Conservation (phyloP, 2,329 filamentous ascomycete species). For the Pseudogymnoascus sp. region DNA sequence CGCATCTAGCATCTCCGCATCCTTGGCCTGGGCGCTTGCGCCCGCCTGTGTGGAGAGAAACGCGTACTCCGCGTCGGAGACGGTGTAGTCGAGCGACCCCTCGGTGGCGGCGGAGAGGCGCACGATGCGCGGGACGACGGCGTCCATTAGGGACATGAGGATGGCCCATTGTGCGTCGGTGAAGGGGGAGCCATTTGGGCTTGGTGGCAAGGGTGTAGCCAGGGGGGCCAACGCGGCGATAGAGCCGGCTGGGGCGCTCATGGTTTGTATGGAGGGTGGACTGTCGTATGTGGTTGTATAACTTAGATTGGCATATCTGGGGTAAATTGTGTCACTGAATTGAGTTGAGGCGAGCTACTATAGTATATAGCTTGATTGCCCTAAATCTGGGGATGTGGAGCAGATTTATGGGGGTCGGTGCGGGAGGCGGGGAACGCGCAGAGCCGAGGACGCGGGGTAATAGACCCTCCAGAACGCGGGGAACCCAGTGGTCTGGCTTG, state of each 20-base stretch:
- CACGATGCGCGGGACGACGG: slow-evolving; percentile 49
- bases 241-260: neutral
- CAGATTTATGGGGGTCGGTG: neutral
- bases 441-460: neutral
- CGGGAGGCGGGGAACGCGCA: neutral
- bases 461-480: neutral
- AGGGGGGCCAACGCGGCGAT: neutral
- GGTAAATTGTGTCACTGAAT: neutral
- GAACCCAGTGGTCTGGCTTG: neutral
- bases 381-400: neutral
- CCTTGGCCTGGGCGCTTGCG: slow-evolving; percentile 28
- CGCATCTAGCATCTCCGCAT: slow-evolving; percentile 37
- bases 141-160: slow-evolving; percentile 46
- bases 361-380: neutral
- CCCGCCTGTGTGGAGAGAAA: neutral
- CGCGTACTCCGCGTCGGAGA: neutral
- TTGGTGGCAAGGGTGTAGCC: neutral
- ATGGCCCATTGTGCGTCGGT: slow-evolving; percentile 44
- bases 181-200: slow-evolving; percentile 23
- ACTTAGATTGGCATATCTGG: neutral
- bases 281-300: neutral
- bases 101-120: slow-evolving; percentile 18
- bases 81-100: neutral
- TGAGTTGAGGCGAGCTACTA: neutral
- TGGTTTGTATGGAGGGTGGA: neutral